Evolutionary conservation across 176 grass and related monocot genomes (phyloP), one percentile per base, ranked within the genome.

Genomic region (Avena insularis): DNA sequence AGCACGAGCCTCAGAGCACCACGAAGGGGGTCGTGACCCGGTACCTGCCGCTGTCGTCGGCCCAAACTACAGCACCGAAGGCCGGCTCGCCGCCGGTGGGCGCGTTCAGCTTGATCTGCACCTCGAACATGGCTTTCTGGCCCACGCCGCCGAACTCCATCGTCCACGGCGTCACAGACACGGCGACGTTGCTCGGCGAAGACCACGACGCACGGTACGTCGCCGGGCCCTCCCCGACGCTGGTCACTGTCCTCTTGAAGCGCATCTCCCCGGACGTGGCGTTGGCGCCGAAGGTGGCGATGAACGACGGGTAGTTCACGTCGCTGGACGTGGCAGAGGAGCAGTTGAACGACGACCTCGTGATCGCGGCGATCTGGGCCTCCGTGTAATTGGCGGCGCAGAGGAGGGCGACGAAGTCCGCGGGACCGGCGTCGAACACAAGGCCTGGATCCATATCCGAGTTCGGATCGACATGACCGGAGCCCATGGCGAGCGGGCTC

Each of bases 351-450:
- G 89, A 74, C 8, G 89, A 86, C 55, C 75, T 66, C 16, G 87
- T 92, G 83, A 93, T 88, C 71, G 71, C 45, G 85, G 64, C 79
- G 69, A 95, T 89, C 33, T 95, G 91, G 2, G 83, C 10, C 19
- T 23, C 74, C 0, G 93, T 97, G 80, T 87, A 93, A 54, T 95
- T 97, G 17, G 79, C 81, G 5, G 89, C 81, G 51, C 93, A 98
- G 12, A 93, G 74, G 21, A 93, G 69, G 2, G 71, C 86, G 40
- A 92, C 47, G 54, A 93, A 95, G 66, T 93, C 95, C 10, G 6
- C 45, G 2, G 4, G 15, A 16, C 53, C 53, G 21, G 82, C 92
- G 57, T 97, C 85, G 11, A 90, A 97, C 20, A 97, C 89, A 11
- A 97, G 45, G 1, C 91, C 89, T 0, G 95, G 95, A 33, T 94